phyloP scores from a whole-genome alignment of 805 yeast genomes.

The Kodamaea laetipori region DNA sequence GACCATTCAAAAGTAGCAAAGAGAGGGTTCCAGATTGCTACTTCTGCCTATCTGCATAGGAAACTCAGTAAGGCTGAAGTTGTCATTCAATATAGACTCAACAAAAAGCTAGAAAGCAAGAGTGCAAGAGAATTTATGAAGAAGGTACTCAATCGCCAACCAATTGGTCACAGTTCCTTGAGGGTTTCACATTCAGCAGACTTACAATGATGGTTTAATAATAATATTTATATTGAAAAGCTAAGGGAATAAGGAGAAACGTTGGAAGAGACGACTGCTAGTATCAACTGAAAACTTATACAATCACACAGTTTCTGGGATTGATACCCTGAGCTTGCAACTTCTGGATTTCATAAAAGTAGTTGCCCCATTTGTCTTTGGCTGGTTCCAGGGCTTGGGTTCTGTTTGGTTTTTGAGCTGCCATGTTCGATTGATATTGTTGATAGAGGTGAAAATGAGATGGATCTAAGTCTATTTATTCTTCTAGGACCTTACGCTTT shows the following conservation, averaged over 20 bases:
- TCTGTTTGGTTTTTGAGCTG: slow-evolving; percentile 1
- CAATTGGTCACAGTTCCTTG: background rate
- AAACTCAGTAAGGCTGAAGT: background rate
- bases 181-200: no score
- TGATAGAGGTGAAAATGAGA: background rate
- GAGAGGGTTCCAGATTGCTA: no score
- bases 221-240: no score
- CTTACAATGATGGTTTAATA: no score
- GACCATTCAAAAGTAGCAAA: no score
- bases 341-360: background rate
- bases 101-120: background rate
- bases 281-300: background rate
- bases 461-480: background rate
- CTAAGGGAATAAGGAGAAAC: no score
- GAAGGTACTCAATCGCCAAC: background rate
- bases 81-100: background rate
- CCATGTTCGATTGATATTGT: background rate
- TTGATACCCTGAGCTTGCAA: background rate
- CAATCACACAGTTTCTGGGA: background rate
- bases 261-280: background rate
- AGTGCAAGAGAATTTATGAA: background rate
- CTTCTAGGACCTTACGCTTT: no score
- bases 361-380: background rate
- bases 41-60: no score
- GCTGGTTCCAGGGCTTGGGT: background rate